A percentile compares a stretch with the other conserved stretches of the same genome.
Evolutionary conservation across 2,329 filamentous ascomycete genomes (phyloP).

Genomic region (Lachnellula cervina): DNA sequence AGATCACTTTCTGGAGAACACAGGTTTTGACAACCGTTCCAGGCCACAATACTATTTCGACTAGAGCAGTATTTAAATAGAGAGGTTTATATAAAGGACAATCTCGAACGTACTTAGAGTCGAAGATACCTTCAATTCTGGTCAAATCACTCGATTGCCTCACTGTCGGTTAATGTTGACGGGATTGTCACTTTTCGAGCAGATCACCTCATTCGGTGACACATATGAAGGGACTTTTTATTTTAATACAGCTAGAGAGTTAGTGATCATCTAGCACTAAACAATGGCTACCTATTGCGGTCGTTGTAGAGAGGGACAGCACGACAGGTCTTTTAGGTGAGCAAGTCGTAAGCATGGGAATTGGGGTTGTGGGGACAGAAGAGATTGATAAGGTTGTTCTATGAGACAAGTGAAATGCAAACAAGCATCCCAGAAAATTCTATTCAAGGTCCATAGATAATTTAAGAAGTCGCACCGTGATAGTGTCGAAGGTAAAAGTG

Average conservation of each 20-base stretch:
- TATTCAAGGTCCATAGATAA: background rate
- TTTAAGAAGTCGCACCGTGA: background rate
- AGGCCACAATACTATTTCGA: conserved; percentile 37
- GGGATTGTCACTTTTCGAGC: conserved; percentile 37
- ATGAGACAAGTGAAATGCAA: conserved; percentile 40
- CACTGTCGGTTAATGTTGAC: conserved; percentile 33
- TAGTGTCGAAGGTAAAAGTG: no score
- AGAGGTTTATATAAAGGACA: conserved; percentile 48
- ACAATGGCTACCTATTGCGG: conserved; percentile 33
- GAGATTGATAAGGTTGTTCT: conserved; percentile 44
- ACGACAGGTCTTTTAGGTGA: conserved; percentile 36
- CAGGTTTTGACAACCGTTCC: conserved; percentile 46
- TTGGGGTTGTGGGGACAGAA: conserved; percentile 37
- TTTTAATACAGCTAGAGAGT: conserved; percentile 38
- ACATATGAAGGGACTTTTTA: conserved; percentile 41
- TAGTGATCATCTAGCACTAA: conserved; percentile 42
- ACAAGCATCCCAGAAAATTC: background rate
- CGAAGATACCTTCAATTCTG: conserved; percentile 54
- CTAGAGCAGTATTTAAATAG: conserved; percentile 49
- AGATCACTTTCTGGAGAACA: conserved; percentile 42
- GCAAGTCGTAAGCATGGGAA: conserved; percentile 37
- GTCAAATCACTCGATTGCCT: conserved; percentile 43
- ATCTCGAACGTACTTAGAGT: conserved; percentile 58
- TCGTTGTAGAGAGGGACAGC: conserved; percentile 37
- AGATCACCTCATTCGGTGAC: conserved; percentile 40